A percentile compares a stretch with the other conserved stretches of the same genome.
Conservation (phyloP, 176 grass and related monocot genomes). For the Eragrostis curvula region DNA sequence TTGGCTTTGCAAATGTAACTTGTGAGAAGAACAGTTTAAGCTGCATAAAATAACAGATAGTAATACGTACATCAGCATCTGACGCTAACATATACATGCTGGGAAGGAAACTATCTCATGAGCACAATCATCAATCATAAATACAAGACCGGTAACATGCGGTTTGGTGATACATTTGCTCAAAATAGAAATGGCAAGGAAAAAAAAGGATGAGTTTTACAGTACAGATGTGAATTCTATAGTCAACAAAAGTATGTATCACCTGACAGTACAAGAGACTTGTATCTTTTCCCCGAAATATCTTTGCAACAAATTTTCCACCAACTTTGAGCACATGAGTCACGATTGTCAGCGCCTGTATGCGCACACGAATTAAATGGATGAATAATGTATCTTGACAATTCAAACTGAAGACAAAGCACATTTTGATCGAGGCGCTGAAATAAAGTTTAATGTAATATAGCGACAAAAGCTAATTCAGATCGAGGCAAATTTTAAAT, state of each 20-base stretch:
- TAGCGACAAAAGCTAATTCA: not conserved
- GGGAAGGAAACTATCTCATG: not conserved
- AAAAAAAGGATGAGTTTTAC: not conserved
- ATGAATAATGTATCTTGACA: conserved; percentile 18
- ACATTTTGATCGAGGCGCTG: not conserved
- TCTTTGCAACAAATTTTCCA: conserved; percentile 96
- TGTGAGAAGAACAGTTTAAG: conserved; percentile 90
- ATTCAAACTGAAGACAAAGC: conserved; percentile 27
- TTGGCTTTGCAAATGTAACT: conserved; percentile 95
- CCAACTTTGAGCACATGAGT: conserved; percentile 91
- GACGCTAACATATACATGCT: not conserved
- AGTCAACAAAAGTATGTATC: conserved; percentile 15
- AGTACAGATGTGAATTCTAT: not conserved
- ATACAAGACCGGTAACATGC: not conserved
- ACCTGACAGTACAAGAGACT: conserved; percentile 95
- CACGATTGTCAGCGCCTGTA: conserved; percentile 88
- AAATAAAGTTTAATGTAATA: conserved; percentile 5
- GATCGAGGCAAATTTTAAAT: conserved; percentile 12
- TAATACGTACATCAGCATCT: not conserved
- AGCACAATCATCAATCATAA: not conserved
- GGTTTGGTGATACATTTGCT: too few relatives aligned
- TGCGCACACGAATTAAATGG: conserved; percentile 34
- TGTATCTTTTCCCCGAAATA: conserved; percentile 97
- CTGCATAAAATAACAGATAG: conserved; percentile 43
- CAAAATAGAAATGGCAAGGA: too few relatives aligned